Evolutionary conservation across 768 basidiomycete species (phyloP).

Genomic region (Phanerochaete carnosa): DNA sequence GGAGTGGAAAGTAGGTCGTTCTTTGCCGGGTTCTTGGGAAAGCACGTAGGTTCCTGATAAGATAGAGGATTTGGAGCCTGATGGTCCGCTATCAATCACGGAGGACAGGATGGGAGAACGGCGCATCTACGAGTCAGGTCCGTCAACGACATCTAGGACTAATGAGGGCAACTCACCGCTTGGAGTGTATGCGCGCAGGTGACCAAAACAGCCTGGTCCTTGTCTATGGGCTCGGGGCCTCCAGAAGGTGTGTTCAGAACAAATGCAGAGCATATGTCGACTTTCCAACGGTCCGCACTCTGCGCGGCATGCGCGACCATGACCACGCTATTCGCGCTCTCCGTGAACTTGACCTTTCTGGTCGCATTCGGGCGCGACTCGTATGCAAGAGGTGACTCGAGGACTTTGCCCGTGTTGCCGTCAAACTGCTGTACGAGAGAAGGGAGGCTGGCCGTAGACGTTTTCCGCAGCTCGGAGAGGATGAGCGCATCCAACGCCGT

Average conservation of each 20-base stretch:
- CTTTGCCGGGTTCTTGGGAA: constrained; percentile 27
- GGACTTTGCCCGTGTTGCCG: constrained; percentile 37
- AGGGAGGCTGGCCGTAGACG: constrained; percentile 16
- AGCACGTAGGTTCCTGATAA: constrained; percentile 43
- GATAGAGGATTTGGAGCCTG: neutral
- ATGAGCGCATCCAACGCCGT: constrained; percentile 20
- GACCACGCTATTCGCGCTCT: constrained; percentile 33
- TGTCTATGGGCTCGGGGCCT: constrained; percentile 12
- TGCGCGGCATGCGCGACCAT: constrained; percentile 52
- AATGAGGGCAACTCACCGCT: constrained; percentile 37
- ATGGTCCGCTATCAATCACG: neutral
- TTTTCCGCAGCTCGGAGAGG: constrained; percentile 17
- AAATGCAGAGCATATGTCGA: constrained; percentile 58
- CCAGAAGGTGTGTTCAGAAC: constrained; percentile 34
- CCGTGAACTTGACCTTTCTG: constrained; percentile 27
- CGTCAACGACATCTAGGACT: neutral
- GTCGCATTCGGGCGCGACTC: constrained; percentile 42
- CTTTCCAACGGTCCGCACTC: constrained; percentile 35
- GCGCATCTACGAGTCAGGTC: constrained; percentile 29
- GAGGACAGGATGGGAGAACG: constrained; percentile 29
- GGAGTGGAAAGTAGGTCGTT: constrained; percentile 33
- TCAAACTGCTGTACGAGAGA: constrained; percentile 43
- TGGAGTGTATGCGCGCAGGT: constrained; percentile 66
- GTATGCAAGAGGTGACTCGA: constrained; percentile 42
- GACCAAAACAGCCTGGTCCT: constrained; percentile 38